A percentile compares a stretch with the other conserved stretches of the same genome.
Conservation (phyloP, 331 rosid species). For the Pyracantha coccinea region DNA sequence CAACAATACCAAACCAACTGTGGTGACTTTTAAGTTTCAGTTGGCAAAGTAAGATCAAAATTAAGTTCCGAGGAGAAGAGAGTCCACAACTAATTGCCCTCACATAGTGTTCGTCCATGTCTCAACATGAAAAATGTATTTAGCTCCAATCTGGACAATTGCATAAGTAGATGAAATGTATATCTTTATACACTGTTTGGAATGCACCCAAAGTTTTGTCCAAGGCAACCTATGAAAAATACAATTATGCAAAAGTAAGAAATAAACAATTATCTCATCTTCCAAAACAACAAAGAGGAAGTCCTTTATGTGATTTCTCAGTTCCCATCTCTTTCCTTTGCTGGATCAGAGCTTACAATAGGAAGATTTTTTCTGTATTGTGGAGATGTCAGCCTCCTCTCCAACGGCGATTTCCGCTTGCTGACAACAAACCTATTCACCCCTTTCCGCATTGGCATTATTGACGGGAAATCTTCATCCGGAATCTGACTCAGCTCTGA, state of each 20-base stretch:
- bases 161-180: not conserved
- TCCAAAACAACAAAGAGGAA: not conserved
- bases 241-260: not conserved
- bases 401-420: slow-evolving; percentile 92
- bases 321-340: slow-evolving; percentile 48
- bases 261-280: not conserved
- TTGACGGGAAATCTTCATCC: slow-evolving; percentile 94
- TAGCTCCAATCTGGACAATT: not conserved
- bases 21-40: too few species aligned
- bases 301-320: slow-evolving; percentile 8
- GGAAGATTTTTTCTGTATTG: slow-evolving; percentile 88
- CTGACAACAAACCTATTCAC: slow-evolving; percentile 94
- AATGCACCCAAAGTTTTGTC: not conserved
- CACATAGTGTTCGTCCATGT: too few species aligned
- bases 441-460: slow-evolving; percentile 99
- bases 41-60: too few species aligned
- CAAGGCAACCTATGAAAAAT: not conserved
- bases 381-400: slow-evolving; percentile 88
- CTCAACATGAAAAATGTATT: too few species aligned
- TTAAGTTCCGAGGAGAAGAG: too few species aligned
- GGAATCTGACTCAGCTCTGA: slow-evolving; percentile 97
- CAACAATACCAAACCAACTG: too few species aligned
- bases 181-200: not conserved
- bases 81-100: too few species aligned
- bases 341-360: slow-evolving; percentile 61